A percentile compares a stretch with the other conserved stretches of the same genome.
Evolutionary conservation across 495 filamentous ascomycete species (phyloP).

Genomic region (Talaromyces nanjingensis): DNA sequence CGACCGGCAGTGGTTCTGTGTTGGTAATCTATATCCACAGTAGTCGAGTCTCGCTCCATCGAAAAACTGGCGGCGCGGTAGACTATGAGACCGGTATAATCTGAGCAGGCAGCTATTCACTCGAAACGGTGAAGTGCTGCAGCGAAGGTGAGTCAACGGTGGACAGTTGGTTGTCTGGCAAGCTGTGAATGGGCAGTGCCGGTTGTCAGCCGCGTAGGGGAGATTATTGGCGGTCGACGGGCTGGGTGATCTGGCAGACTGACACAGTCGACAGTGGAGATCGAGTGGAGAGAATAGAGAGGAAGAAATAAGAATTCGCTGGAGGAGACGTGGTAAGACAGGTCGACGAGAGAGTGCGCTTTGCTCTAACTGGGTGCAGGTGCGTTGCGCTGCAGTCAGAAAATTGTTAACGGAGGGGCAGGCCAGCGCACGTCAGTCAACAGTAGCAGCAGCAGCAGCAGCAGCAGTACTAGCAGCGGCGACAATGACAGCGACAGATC

Average conservation of each 20-base stretch:
- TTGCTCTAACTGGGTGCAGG: not conserved
- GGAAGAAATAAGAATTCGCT: slow-evolving; percentile 2
- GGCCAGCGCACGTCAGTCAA: slow-evolving; percentile 8
- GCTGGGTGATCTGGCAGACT: slow-evolving; percentile 8
- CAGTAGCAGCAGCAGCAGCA: not conserved
- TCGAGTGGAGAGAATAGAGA: slow-evolving; percentile 5
- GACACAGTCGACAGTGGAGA: slow-evolving; percentile 5
- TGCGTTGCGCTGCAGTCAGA: slow-evolving; percentile 1
- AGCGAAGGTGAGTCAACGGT: slow-evolving; percentile 9
- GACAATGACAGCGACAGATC: not conserved
- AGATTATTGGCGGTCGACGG: not conserved
- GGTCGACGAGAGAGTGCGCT: not conserved
- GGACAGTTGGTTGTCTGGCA: slow-evolving; percentile 3
- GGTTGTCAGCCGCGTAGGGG: not conserved
- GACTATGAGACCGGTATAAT: not conserved
- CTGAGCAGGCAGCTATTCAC: not conserved
- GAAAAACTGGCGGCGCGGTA: slow-evolving; percentile 7
- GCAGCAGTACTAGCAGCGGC: not conserved
- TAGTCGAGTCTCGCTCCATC: slow-evolving; percentile 10
- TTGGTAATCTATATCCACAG: slow-evolving; percentile 9
- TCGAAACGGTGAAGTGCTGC: not conserved
- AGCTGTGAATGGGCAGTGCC: slow-evolving; percentile 7
- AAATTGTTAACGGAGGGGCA: slow-evolving; percentile 5
- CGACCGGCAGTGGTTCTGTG: slow-evolving; percentile 7
- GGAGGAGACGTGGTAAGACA: slow-evolving; percentile 6